Conservation (phyloP, 2,329 filamentous ascomycete genomes). For the Neocatenulostroma microsporum region DNA sequence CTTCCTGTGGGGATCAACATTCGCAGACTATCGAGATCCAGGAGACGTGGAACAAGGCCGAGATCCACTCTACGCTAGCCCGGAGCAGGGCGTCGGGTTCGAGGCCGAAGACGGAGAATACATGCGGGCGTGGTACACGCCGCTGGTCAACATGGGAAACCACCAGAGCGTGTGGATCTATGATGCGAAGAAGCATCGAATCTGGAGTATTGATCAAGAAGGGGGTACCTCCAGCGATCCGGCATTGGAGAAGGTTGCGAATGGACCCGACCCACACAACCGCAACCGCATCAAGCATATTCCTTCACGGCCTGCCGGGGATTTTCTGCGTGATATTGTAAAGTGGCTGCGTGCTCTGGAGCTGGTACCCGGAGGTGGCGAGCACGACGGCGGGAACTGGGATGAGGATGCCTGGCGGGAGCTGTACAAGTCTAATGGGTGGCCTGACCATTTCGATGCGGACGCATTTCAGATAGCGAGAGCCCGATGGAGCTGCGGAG, state of each 20-base stretch:
- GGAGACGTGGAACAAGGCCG: neutral
- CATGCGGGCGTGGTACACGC: neutral
- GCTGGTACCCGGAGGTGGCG: neutral
- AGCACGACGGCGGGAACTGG: neutral
- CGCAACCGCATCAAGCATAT: neutral
- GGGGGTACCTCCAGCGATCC: neutral
- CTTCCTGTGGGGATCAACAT: neutral
- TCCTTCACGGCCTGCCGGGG: neutral
- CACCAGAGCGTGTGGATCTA: neutral
- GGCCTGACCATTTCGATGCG: slow-evolving; percentile 13
- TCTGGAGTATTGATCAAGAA: neutral
- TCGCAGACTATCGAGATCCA: neutral
- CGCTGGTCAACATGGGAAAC: neutral
- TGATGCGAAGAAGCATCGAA: neutral
- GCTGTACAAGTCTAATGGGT: slow-evolving; percentile 10
- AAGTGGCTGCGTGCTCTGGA: neutral
- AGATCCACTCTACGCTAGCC: neutral
- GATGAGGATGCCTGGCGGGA: neutral
- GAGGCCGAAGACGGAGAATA: neutral
- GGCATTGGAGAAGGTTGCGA: neutral
- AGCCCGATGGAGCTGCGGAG: slow-evolving; percentile 4
- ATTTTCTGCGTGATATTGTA: neutral
- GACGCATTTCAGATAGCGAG: slow-evolving; percentile 12
- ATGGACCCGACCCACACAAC: neutral
- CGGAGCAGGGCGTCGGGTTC: neutral